Evolutionary conservation across 192 early-diverging fungal species (phyloP).

Genomic region (Podila epicladia): DNA sequence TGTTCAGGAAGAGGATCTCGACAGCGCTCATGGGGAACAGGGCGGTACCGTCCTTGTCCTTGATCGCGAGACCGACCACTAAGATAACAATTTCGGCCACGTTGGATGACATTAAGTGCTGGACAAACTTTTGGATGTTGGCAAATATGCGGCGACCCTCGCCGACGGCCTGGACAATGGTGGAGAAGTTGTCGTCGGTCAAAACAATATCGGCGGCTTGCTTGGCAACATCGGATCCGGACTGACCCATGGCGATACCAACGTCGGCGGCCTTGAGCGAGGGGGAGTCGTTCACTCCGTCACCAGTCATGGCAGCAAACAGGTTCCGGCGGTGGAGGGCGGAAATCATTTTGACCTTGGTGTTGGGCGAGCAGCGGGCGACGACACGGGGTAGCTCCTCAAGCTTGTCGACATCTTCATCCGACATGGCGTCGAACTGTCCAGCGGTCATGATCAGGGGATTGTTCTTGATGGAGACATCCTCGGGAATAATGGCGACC

Average conservation of each 20-base stretch:
- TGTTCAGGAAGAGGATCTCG: conserved; percentile 81
- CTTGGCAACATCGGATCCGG: conserved; percentile 93
- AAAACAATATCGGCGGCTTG: conserved; percentile 90
- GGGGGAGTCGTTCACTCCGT: conserved; percentile 82
- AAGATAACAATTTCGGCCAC: conserved; percentile 79
- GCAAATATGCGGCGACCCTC: conserved; percentile 83
- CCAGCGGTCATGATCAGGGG: conserved; percentile 80
- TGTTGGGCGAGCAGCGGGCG: conserved; percentile 91
- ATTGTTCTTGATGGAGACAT: conserved; percentile 49
- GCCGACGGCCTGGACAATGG: conserved; percentile 79
- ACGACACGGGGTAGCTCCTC: conserved; percentile 89
- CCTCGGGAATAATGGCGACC: conserved; percentile 45
- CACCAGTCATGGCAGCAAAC: conserved; percentile 89
- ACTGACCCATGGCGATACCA: conserved; percentile 88
- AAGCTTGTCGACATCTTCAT: conserved; percentile 81
- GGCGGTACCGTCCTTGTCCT: conserved; percentile 60
- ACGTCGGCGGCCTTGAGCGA: conserved; percentile 77
- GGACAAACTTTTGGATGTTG: conserved; percentile 80
- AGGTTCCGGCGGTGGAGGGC: conserved; percentile 80
- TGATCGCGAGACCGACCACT: conserved; percentile 76
- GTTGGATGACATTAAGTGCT: conserved; percentile 74
- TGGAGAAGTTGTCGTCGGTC: conserved; percentile 83
- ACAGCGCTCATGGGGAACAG: conserved; percentile 82
- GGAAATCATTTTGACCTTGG: conserved; percentile 96
- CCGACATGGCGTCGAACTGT: conserved; percentile 85